Base-by-base conservation (phyloP, 345 rosid genomes). In the Garcia nutans region DNA sequence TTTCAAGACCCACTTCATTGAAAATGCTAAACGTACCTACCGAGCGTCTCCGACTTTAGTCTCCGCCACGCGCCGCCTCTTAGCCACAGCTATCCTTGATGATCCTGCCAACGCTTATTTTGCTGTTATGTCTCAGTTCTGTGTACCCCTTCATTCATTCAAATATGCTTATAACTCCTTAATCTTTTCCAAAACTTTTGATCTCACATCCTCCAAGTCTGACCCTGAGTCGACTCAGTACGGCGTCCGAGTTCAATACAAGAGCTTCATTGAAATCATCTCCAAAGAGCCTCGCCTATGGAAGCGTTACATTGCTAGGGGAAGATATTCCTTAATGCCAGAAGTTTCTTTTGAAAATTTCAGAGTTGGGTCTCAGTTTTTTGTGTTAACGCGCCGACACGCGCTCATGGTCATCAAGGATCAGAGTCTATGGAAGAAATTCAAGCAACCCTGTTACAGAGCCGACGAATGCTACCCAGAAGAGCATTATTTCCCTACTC, bases 401-500 rank as follows among this genome's bases (percentile, higher is more conserved):
- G 97, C 97, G 50, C 72, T 89, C 62, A 2, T 84, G 61, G 95
- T 94, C 20, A 71, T 94, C 22, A 88, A 82, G 71, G 97, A 94
- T 82, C 88, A 90, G 49, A 68, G 69, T 72, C 82, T 92, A 52
- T 94, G 98, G 98, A 87, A 79, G 73, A 92, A 94, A 82, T 94
- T 96, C 70, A 85, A 84, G 87, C 61, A 86, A 28, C 92, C 98
- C 0, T 93, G 99, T 81, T 96, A 90, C 78, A 77, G 85, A 44
- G 86, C 88, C 1, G 88, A 88, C 19, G 92, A 88, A 71, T 93
- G 99, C 74, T 93, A 88, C 82, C 99, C 99, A 0, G 99, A 96
- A 71, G 99, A 93, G 88, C 99, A 96, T 81, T 96, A 96, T 73
- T 96, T 96, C 63, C 97, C 99, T 16, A 96, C 99, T 23, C 55